These are phyloP conservation scores for Chenopodium quinoa DNA, from an alignment of 148 eudicot species.

Conservation along the genomic window DNA sequence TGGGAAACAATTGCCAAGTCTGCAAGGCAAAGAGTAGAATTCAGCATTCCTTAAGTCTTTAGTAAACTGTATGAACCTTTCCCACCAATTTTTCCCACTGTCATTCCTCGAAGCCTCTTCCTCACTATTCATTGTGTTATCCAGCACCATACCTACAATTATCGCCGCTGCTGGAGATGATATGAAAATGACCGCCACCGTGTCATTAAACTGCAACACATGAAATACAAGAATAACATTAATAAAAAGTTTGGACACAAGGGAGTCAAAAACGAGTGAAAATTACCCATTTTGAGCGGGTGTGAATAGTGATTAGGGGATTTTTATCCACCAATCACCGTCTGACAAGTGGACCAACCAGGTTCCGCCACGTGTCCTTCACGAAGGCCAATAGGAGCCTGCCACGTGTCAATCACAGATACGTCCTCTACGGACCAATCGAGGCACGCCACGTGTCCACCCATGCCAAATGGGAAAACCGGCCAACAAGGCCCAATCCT, in stretches of 20 bases:
- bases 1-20: constrained; percentile 61
- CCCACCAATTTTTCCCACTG: constrained; percentile 76
- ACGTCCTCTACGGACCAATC: no score
- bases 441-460: no score
- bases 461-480: no score
- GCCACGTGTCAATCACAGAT: no score
- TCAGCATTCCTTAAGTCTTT: constrained; percentile 72
- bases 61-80: constrained; percentile 47
- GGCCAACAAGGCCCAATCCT: no score
- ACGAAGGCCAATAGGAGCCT: no score
- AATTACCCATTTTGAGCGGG: constrained; percentile 57
- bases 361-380: no score
- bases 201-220: constrained; percentile 53
- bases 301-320: no score
- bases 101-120: constrained; percentile 46
- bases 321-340: no score
- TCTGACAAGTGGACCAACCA: no score
- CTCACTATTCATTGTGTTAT: constrained; percentile 44
- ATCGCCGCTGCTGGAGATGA: constrained; percentile 61
- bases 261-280: background rate
- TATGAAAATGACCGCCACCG: constrained; percentile 39
- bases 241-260: no score
- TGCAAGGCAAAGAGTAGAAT: constrained; percentile 63
- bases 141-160: constrained; percentile 46
- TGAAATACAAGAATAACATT: no score